phyloP scores from a whole-genome alignment of 495 filamentous ascomycete genomes.

The Viridothelium virens region DNA sequence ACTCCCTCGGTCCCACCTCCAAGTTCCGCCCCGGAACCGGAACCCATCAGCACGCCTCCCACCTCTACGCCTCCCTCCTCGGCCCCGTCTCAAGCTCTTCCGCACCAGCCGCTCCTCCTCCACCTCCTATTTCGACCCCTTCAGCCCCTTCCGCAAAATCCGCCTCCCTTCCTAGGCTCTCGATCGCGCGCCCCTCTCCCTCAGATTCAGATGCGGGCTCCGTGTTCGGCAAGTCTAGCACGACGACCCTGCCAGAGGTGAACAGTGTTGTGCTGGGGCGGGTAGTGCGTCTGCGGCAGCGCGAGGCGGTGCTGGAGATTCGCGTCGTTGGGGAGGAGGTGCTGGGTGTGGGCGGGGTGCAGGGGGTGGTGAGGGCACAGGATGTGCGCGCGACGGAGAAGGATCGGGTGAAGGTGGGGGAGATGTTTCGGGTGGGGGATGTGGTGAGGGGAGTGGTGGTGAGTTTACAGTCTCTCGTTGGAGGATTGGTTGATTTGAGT shows the following conservation, averaged over 20 bases:
- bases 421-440: constrained; percentile 89
- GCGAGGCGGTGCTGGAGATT: constrained; percentile 76
- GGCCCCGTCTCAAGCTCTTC: constrained; percentile 51
- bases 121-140: constrained; percentile 39
- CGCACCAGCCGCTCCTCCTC: constrained; percentile 27
- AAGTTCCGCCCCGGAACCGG: constrained; percentile 66
- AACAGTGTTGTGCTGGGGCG: constrained; percentile 72
- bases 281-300: constrained; percentile 72
- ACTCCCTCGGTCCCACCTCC: constrained; percentile 55
- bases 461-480: constrained; percentile 31
- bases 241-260: constrained; percentile 72
- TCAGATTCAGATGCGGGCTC: constrained; percentile 28
- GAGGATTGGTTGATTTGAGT: neutral
- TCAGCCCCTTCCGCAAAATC: constrained; percentile 35
- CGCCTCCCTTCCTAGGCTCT: constrained; percentile 22
- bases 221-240: constrained; percentile 40
- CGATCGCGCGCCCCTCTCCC: constrained; percentile 16
- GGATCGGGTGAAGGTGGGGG: constrained; percentile 81
- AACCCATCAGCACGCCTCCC: constrained; percentile 64
- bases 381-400: constrained; percentile 94
- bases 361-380: constrained; percentile 44
- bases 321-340: constrained; percentile 60
- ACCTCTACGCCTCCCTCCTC: constrained; percentile 65
- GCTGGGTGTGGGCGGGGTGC: constrained; percentile 13
- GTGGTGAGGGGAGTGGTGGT: constrained; percentile 83